Evolutionary conservation across 1,139 yeast genomes (phyloP).

Genomic region (Blastobotrys aristatus): DNA sequence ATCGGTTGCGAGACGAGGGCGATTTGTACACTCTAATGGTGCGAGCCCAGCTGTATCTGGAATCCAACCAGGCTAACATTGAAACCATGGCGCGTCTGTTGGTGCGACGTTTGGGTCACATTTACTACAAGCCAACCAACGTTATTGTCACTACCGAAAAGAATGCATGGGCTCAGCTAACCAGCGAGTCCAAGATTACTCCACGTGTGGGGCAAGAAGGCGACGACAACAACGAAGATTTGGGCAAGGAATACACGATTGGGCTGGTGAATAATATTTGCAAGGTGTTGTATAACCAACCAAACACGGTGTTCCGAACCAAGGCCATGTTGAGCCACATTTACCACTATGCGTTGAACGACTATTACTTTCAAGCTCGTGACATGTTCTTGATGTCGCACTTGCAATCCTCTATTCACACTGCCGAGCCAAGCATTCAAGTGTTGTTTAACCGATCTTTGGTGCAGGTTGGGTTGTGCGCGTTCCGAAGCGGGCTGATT

Average conservation of each 20-base stretch:
- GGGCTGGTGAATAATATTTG: conserved; percentile 62
- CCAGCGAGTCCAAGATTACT: conserved; percentile 34
- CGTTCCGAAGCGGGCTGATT: conserved; percentile 85
- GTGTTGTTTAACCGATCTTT: conserved; percentile 91
- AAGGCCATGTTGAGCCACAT: conserved; percentile 82
- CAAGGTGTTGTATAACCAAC: conserved; percentile 59
- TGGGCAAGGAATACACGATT: conserved; percentile 39
- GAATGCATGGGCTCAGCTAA: conserved; percentile 59
- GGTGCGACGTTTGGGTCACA: conserved; percentile 82
- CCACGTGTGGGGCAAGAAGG: conserved; percentile 29
- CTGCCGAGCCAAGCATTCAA: conserved; percentile 81
- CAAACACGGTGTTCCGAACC: conserved; percentile 65
- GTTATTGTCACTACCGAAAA: conserved; percentile 67
- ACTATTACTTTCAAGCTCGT: conserved; percentile 76
- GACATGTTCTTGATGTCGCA: conserved; percentile 84
- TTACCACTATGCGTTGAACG: conserved; percentile 87
- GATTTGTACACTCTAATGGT: conserved; percentile 69
- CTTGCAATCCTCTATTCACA: conserved; percentile 74
- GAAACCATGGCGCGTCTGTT: conserved; percentile 59
- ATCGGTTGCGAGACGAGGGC: conserved; percentile 84
- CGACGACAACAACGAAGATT: conserved; percentile 12
- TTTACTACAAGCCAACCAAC: conserved; percentile 84
- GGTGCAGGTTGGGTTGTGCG: conserved; percentile 93
- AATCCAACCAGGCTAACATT: conserved; percentile 46
- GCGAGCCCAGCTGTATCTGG: conserved; percentile 82